Percentiles rank a stretch among this genome's conserved stretches.
Evolutionary conservation across 2,329 filamentous ascomycete genomes (phyloP).

Genomic region (Aspergillus sp.): DNA sequence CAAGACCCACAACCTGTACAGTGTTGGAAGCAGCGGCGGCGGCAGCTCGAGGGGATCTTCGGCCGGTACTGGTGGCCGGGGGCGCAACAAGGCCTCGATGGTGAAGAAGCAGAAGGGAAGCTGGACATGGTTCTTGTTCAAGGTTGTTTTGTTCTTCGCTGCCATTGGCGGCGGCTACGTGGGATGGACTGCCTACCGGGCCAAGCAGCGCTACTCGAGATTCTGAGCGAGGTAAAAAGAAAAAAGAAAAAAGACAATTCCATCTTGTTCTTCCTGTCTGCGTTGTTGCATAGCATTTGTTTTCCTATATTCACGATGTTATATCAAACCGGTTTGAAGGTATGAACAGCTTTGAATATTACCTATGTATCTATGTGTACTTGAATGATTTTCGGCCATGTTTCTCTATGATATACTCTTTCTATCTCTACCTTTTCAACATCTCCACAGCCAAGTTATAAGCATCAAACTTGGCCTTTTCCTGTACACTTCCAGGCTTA

Average conservation of each 20-base stretch:
- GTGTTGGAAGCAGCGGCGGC: conserved; percentile 28
- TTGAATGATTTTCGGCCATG: no score
- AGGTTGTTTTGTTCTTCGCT: conserved; percentile 71
- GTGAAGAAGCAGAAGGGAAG: conserved; percentile 35
- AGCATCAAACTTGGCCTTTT: conserved; percentile 20
- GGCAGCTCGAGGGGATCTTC: conserved; percentile 13
- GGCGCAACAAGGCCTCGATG: conserved; percentile 10
- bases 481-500: conserved; percentile 19
- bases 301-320: neutral
- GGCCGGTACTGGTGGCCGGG: conserved; percentile 18
- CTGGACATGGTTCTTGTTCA: conserved; percentile 72
- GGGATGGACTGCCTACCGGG: conserved; percentile 77
- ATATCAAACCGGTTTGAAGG: no score
- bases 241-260: conserved; percentile 9
- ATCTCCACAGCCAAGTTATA: conserved; percentile 25
- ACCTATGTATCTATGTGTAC: no score
- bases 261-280: conserved; percentile 5
- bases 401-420: no score
- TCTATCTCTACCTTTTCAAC: conserved; percentile 10
- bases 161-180: conserved; percentile 72
- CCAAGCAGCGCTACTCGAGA: conserved; percentile 48
- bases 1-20: conserved; percentile 83
- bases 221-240: conserved; percentile 19
- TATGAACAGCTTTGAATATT: no score
- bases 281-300: neutral